These are phyloP conservation scores for Linderniella brevidens DNA, from an alignment of 257 asterid genomes.

Conservation along the genomic window DNA sequence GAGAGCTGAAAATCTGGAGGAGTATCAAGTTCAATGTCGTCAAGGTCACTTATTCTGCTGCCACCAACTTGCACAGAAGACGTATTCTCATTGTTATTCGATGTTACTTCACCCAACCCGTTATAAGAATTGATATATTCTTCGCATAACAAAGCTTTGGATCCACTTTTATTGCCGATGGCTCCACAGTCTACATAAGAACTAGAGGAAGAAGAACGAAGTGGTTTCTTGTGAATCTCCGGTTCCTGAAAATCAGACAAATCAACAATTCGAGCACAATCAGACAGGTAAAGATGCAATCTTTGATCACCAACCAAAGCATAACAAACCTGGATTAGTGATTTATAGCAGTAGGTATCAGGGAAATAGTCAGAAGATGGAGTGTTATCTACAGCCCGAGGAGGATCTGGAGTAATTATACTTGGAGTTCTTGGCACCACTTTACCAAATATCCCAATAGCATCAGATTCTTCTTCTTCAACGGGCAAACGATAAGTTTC, in stretches of 20 bases:
- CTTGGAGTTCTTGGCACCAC: slow-evolving; percentile 60
- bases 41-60: slow-evolving; percentile 24
- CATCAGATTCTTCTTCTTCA: slow-evolving; percentile 33
- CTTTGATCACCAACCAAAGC: not conserved
- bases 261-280: too few relatives aligned
- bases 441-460: slow-evolving; percentile 13
- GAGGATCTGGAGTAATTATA: slow-evolving; percentile 42
- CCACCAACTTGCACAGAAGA: not conserved
- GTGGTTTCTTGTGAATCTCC: slow-evolving; percentile 16
- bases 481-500: slow-evolving; percentile 11
- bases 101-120: not conserved
- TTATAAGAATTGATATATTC: not conserved
- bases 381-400: slow-evolving; percentile 36
- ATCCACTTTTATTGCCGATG: too few relatives aligned
- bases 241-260: slow-evolving; percentile 20
- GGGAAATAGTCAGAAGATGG: slow-evolving; percentile 27
- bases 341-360: slow-evolving; percentile 11
- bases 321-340: slow-evolving; percentile 33
- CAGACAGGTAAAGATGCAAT: too few relatives aligned
- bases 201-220: slow-evolving; percentile 13
- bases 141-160: not conserved
- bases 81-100: not conserved
- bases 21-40: slow-evolving; percentile 42
- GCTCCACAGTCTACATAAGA: slow-evolving; percentile 20
- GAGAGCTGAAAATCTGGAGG: slow-evolving; percentile 45